Evolutionary conservation across 2,329 filamentous ascomycete species (phyloP).

Genomic region (Lomentospora prolificans): DNA sequence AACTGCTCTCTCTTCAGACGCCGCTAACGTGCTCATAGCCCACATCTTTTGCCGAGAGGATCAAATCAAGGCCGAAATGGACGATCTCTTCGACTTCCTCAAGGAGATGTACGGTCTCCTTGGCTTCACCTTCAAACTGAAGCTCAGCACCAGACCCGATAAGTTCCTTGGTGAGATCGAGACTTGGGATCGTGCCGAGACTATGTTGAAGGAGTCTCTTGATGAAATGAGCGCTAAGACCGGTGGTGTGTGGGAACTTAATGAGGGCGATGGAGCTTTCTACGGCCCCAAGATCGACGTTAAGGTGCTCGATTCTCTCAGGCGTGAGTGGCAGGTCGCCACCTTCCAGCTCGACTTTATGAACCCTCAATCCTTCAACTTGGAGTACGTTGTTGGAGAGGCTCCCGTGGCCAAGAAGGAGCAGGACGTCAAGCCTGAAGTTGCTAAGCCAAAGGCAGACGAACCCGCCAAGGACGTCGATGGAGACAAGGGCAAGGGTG

Average conservation of each 20-base stretch:
- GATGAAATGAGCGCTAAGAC: constrained; percentile 57
- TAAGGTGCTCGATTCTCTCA: constrained; percentile 50
- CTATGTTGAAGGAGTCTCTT: constrained; percentile 67
- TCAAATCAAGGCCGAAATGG: constrained; percentile 60
- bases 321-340: constrained; percentile 60
- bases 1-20: no score
- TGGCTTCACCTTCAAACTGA: constrained; percentile 70
- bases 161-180: constrained; percentile 79
- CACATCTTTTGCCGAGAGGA: constrained; percentile 90
- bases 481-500: constrained; percentile 32
- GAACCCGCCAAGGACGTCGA: constrained; percentile 22
- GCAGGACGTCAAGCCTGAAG: constrained; percentile 19
- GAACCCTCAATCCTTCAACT: constrained; percentile 65
- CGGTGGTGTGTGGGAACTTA: constrained; percentile 73
- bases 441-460: constrained; percentile 23
- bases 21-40: constrained; percentile 19
- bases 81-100: constrained; percentile 70
- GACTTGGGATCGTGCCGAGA: constrained; percentile 85
- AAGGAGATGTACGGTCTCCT: constrained; percentile 36
- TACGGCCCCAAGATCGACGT: constrained; percentile 99
- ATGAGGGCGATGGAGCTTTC: constrained; percentile 92
- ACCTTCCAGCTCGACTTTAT: constrained; percentile 87
- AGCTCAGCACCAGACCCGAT: constrained; percentile 82
- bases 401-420: constrained; percentile 15
- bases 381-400: constrained; percentile 66